Evolutionary conservation across 2,329 filamentous ascomycete genomes (phyloP), one percentile per base, ranked within the genome.

Genomic region (Colletotrichum spinosum): DNA sequence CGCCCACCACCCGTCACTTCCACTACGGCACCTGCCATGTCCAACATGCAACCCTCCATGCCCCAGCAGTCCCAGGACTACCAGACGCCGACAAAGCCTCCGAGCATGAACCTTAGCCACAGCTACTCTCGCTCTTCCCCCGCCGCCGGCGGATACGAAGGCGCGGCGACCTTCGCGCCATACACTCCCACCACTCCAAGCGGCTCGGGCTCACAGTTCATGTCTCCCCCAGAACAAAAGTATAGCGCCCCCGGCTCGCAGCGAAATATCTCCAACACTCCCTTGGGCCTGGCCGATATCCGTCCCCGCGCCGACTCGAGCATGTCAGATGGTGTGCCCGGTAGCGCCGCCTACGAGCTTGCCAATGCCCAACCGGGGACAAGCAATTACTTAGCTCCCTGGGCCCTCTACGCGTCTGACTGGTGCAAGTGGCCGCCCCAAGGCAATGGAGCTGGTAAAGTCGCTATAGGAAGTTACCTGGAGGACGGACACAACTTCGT

Each of bases 401-500:
- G 96, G 93, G 91, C 94, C 12, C 90, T 97, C 60, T 99, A 98
- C 77, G 95, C 96, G 11, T 95, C 97, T 73, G 96, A 99, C 80
- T 99, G 96, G 96, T 99, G 96, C 83, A 99, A 99, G 79, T 99
- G 96, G 95, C 89, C 92, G 13, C 90, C 95, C 2, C 88, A 93
- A 73, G 89, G 80, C 72, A 90, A 90, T 70, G 90, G 92, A 68
- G 93, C 93, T 4, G 96, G 96, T 44, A 98, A 98, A 79, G 87
- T 99, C 71, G 96, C 96, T 11, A 86, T 99, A 44, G 96, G 95
- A 65, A 99, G 96, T 81, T 98, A 98, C 76, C 82, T 98, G 55
- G 96, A 99, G 80, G 96, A 99, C 79, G 95, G 94, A 6, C 96
- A 99, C 81, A 99, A 99, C 77, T 99, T 97, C 83, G 94, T 97